Evolutionary conservation across 1,139 yeast species (phyloP).

Genomic region (Sugiyamaella pinicola): DNA sequence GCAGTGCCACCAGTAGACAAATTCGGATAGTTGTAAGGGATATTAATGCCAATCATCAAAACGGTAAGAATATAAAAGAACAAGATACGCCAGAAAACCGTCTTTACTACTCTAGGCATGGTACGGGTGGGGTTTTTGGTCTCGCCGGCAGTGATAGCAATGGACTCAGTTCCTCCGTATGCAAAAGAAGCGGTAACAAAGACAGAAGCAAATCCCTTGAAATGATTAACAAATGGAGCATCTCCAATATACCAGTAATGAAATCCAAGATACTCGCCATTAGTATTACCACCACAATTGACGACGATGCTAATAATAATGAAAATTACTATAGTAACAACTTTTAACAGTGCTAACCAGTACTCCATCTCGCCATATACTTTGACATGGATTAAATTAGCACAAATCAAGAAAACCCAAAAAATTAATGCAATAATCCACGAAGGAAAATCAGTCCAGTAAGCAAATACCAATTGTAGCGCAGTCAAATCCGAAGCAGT

Average conservation of each 20-base stretch:
- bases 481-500: constrained; percentile 67
- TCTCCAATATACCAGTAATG: constrained; percentile 52
- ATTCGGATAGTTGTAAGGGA: constrained; percentile 50
- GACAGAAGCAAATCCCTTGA: constrained; percentile 53
- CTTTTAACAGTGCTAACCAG: constrained; percentile 64
- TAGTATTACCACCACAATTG: constrained; percentile 62
- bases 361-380: constrained; percentile 68
- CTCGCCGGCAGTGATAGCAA: constrained; percentile 69
- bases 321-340: constrained; percentile 56
- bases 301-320: constrained; percentile 60
- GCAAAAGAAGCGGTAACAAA: constrained; percentile 67
- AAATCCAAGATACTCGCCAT: constrained; percentile 52
- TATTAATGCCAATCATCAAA: constrained; percentile 51
- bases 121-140: constrained; percentile 58
- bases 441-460: constrained; percentile 62
- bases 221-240: constrained; percentile 61
- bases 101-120: constrained; percentile 59
- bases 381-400: constrained; percentile 58
- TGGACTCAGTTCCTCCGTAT: constrained; percentile 67
- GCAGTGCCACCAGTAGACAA: constrained; percentile 48
- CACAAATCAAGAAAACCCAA: constrained; percentile 55
- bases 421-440: constrained; percentile 61
- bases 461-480: constrained; percentile 57
- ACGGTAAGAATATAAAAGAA: constrained; percentile 51
- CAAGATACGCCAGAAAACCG: constrained; percentile 58